These are phyloP conservation scores for Petunia secreta DNA, from an alignment of 257 asterid genomes.

Conservation along the genomic window DNA sequence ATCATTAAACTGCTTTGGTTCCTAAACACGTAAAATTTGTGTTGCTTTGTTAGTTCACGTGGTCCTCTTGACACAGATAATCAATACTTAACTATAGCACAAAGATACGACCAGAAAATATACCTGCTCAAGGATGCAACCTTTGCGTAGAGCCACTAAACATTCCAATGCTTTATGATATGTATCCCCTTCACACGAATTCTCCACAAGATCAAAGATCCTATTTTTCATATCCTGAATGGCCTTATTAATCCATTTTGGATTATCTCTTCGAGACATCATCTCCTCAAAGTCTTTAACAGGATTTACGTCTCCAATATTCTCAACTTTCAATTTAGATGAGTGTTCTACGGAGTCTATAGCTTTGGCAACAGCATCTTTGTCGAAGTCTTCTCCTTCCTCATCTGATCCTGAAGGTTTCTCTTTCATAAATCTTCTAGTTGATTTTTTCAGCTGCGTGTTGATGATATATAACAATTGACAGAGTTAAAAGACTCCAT, in stretches of 20 bases:
- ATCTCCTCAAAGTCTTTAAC: constrained; percentile 86
- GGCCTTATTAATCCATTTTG: constrained; percentile 80
- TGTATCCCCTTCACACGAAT: constrained; percentile 62
- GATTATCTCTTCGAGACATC: constrained; percentile 84
- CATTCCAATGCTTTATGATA: constrained; percentile 67
- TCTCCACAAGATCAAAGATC: constrained; percentile 65
- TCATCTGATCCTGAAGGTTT: constrained; percentile 75
- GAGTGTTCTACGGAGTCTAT: constrained; percentile 57
- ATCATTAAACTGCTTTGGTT: constrained; percentile 82
- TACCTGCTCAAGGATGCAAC: constrained; percentile 92
- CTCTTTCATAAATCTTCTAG: constrained; percentile 63
- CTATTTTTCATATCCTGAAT: constrained; percentile 71
- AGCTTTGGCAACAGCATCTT: constrained; percentile 49
- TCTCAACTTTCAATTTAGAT: constrained; percentile 58
- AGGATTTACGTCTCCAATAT: constrained; percentile 69
- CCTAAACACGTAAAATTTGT: constrained; percentile 47
- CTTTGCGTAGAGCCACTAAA: constrained; percentile 76
- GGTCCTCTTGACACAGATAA: not conserved
- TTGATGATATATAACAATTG: constrained; percentile 33
- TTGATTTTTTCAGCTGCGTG: constrained; percentile 82
- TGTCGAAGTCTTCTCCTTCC: constrained; percentile 45
- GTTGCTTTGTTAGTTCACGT: not conserved
- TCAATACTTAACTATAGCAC: constrained; percentile 3
- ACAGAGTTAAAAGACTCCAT: not conserved
- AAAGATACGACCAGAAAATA: constrained; percentile 19